A percentile compares a stretch with the other conserved stretches of the same genome.
These are phyloP conservation scores for Populus simonii DNA, from an alignment of 345 rosid genomes.

Conservation along the genomic window DNA sequence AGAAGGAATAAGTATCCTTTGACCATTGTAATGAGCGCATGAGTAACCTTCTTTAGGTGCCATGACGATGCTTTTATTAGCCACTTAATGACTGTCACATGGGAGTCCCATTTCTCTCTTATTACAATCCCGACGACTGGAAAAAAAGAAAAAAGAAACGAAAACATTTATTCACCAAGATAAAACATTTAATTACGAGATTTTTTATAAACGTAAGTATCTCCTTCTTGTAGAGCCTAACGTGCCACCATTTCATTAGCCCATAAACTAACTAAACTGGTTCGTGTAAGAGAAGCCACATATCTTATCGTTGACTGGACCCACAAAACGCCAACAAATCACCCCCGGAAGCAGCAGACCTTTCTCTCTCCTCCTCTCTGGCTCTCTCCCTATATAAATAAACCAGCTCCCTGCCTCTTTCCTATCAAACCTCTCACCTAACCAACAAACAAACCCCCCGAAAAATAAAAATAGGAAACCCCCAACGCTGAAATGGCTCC, in stretches of 20 bases:
- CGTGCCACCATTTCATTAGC: conserved; percentile 34
- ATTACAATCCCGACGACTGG: neutral
- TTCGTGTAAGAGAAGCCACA: conserved; percentile 49
- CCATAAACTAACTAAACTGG: neutral
- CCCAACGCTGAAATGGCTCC: conserved; percentile 42
- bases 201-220: neutral
- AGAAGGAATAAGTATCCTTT: neutral
- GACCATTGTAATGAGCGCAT: neutral
- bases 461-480: neutral
- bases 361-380: conserved; percentile 17
- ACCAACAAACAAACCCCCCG: neutral
- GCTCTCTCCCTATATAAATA: neutral
- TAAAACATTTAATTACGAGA: neutral
- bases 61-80: neutral
- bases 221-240: neutral
- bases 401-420: neutral
- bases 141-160: too few species aligned
- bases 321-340: conserved; percentile 6
- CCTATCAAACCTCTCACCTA: neutral
- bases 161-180: too few species aligned
- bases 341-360: conserved; percentile 53
- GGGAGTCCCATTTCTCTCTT: neutral
- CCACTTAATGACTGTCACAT: neutral
- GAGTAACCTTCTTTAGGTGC: neutral
- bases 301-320: conserved; percentile 44